Evolutionary conservation across 2,329 filamentous ascomycete species (phyloP), one percentile per base, ranked within the genome.

Genomic region (Trichophyton mentagrophytes): DNA sequence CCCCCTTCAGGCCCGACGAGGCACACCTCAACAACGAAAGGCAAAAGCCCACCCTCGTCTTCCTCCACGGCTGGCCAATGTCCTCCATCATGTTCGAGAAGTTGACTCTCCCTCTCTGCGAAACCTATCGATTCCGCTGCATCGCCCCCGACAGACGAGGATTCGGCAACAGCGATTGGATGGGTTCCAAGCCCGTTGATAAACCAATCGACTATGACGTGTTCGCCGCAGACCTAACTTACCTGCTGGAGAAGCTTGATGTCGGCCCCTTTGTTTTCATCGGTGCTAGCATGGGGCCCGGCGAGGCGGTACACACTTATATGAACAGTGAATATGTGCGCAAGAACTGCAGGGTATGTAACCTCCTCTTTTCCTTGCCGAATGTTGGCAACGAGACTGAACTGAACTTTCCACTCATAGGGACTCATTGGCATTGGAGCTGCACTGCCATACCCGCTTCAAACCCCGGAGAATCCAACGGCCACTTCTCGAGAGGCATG

Each of bases 21-120:
- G 57, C 65, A 36, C 40, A 66, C 33, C 47, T 33, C 30, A 33
- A 30, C n/a, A 36, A 55, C 3, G 49, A 33, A 36, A 61, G 62
- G 42, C 44, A 57, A 13, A 59, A 64, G 15, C 66, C 64, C 3
- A 58, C 65, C 11, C 60, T 70, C 3, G 65, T 70, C 44, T 70
- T 70, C 62, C 67, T 70, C 46, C 68, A 70, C 53, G 68, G 68
- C 20, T 71, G 69, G 69, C 69, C 69, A n/a, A 67, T 69, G 62
- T 68, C 66, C 20, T 66, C 67, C 15, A 60, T 64, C n/a, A 68
- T 70, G 66, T 71, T 66, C 57, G 68, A 70, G 20, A 64, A 66
- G 27, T 57, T 69, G 49, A 67, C 67, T 57, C 61, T 71, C 11
- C 64, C 62, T 4, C 64, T 70, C 40, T 67, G 67, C 57, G 66